Evolutionary conservation across 129 eudicot genomes (phyloP), one percentile per base, ranked within the genome.

Genomic region (Scalesia atractyloides): DNA sequence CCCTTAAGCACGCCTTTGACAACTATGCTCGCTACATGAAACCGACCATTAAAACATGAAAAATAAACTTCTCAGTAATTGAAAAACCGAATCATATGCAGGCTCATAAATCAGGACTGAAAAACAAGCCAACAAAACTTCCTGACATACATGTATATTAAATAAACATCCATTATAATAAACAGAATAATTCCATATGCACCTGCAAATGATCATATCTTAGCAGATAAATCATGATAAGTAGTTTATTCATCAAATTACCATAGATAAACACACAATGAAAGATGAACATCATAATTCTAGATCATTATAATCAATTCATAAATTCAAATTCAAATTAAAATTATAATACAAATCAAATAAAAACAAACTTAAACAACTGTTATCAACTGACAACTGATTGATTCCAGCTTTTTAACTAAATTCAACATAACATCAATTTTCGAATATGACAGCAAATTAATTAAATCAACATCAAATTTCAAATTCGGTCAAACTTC

Each of bases 401-500:
- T 50, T 15, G 26, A 64, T 24, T 50, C 39, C 62, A 76, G 36
- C 67, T 75, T 54, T 9, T 51, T 41, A 67, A 57, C 33, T 22
- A 66, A 16, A 66, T 54, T 75, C 59, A 53, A 22, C 66, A 39
- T 10, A 7, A 8, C 24, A 65, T 65, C 72, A 65, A 69, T 58
- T 68, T 68, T 76, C 59, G 33, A 11, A 46, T 16, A 76, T 11
- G 57, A 75, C 73, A 33, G 15, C 19, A 47, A 63, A 43, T 47
- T 63, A 63, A 43, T 47, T 63, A 61, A 61, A 60, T 47, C 77
- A 62, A 73, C 63, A 18, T 75, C 79, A 64, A 48, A 30, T 71
- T 63, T 50, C 67, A 76, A 75, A 58, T 3, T 24, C 37, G 54
- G 57, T 60, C 81, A 76, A 69, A 69, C 74, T n/a, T n/a, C n/a